Conservation (phyloP, 2,329 filamentous ascomycete genomes). For the Ophiobolus disseminans region DNA sequence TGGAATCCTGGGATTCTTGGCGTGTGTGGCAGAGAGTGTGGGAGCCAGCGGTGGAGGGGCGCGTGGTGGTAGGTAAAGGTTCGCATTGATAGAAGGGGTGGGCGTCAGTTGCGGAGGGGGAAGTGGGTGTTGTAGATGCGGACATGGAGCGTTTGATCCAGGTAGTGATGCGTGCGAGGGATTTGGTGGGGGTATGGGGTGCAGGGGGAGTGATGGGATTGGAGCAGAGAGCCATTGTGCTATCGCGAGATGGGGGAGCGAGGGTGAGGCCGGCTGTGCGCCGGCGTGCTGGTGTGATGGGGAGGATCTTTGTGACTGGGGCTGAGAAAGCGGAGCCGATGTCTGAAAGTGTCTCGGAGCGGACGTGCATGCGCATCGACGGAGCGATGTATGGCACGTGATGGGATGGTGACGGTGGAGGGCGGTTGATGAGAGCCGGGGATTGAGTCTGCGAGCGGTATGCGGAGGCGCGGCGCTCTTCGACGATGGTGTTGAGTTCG, state of each 20-base stretch:
- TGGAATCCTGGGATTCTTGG: conserved; percentile 38
- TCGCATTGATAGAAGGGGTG: conserved; percentile 43
- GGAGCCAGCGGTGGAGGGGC: conserved; percentile 32
- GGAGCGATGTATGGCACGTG: conserved; percentile 58
- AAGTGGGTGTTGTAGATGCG: conserved; percentile 28
- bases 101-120: conserved; percentile 9
- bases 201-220: conserved; percentile 47
- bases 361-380: conserved; percentile 53
- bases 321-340: conserved; percentile 57
- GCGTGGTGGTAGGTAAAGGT: conserved; percentile 14
- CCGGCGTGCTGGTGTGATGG: conserved; percentile 11
- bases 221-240: conserved; percentile 37
- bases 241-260: conserved; percentile 26
- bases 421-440: conserved; percentile 33
- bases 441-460: conserved; percentile 40
- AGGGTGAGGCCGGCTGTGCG: conserved; percentile 34
- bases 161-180: conserved; percentile 41
- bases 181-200: conserved; percentile 41
- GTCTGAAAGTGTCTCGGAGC: conserved; percentile 56
- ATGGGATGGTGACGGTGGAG: conserved; percentile 44
- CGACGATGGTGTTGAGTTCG: conserved; percentile 58
- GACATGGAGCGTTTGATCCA: conserved; percentile 46
- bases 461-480: conserved; percentile 53
- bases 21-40: conserved; percentile 33
- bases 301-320: conserved; percentile 40